A percentile compares a stretch with the other conserved stretches of the same genome.
Evolutionary conservation across 305 asterid species (phyloP).

Genomic region (Rubia tinctorum): DNA sequence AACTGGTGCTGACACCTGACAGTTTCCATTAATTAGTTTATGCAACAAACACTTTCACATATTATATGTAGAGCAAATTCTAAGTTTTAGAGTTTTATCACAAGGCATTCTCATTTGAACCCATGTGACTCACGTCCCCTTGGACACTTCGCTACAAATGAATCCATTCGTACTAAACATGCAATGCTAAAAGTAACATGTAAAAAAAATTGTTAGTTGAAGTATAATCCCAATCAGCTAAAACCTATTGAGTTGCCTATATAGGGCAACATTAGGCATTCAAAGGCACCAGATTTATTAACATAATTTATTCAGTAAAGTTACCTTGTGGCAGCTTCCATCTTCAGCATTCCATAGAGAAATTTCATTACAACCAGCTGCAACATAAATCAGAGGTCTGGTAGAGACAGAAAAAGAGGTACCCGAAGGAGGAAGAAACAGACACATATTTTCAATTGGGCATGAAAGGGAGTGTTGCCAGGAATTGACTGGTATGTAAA

Average conservation of each 20-base stretch:
- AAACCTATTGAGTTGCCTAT: background rate
- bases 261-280: background rate
- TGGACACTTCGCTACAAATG: background rate
- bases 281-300: conserved; percentile 6
- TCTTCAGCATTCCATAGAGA: conserved; percentile 99
- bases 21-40: conserved; percentile 6
- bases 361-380: conserved; percentile 96
- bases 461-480: conserved; percentile 88
- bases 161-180: background rate
- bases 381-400: conserved; percentile 94
- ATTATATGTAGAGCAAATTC: background rate
- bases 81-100: background rate
- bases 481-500: conserved; percentile 91
- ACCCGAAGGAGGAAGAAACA: conserved; percentile 83
- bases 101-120: background rate
- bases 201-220: background rate
- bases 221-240: background rate
- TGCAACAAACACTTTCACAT: background rate
- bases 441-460: conserved; percentile 91
- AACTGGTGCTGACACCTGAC: conserved; percentile 1
- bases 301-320: conserved; percentile 14
- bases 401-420: conserved; percentile 78
- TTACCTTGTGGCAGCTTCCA: conserved; percentile 99
- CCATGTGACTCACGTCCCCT: too few relatives aligned
- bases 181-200: background rate